Conservation (phyloP, 2,329 filamentous ascomycete genomes). For the Hymenoscyphus repandus region DNA sequence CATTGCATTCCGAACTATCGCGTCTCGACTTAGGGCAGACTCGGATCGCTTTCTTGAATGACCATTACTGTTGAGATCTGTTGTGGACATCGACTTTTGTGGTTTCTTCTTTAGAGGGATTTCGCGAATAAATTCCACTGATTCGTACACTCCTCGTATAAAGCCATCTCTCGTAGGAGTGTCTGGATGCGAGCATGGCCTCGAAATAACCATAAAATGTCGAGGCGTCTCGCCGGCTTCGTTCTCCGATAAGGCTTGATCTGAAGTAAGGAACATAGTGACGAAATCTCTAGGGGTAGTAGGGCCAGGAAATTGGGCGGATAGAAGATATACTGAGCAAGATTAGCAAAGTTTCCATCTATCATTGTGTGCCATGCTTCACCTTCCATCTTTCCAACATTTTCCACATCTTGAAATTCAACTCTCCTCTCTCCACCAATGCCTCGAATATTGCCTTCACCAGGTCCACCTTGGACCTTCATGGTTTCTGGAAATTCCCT, state of each 20-base stretch:
- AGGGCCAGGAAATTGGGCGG: slow-evolving; percentile 84
- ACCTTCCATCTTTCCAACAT: slow-evolving; percentile 60
- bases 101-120: slow-evolving; percentile 51
- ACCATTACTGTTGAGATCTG: slow-evolving; percentile 32
- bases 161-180: slow-evolving; percentile 66
- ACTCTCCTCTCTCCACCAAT: slow-evolving; percentile 76
- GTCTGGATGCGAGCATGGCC: slow-evolving; percentile 73
- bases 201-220: slow-evolving; percentile 83
- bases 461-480: slow-evolving; percentile 62
- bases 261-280: slow-evolving; percentile 66
- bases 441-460: slow-evolving; percentile 72
- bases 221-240: slow-evolving; percentile 40
- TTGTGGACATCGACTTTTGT: slow-evolving; percentile 40
- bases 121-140: slow-evolving; percentile 85
- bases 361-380: slow-evolving; percentile 4
- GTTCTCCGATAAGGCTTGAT: slow-evolving; percentile 23
- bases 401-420: slow-evolving; percentile 53
- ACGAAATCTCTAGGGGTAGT: slow-evolving; percentile 86
- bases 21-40: slow-evolving; percentile 36
- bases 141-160: slow-evolving; percentile 83
- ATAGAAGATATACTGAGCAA: slow-evolving; percentile 69
- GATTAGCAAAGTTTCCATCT: not conserved
- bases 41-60: slow-evolving; percentile 29
- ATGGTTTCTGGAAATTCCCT: slow-evolving; percentile 76
- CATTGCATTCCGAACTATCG: slow-evolving; percentile 38